These are phyloP conservation scores for Globisporangium solare DNA, from an alignment of 352 stramenopile genomes.

Conservation along the genomic window DNA sequence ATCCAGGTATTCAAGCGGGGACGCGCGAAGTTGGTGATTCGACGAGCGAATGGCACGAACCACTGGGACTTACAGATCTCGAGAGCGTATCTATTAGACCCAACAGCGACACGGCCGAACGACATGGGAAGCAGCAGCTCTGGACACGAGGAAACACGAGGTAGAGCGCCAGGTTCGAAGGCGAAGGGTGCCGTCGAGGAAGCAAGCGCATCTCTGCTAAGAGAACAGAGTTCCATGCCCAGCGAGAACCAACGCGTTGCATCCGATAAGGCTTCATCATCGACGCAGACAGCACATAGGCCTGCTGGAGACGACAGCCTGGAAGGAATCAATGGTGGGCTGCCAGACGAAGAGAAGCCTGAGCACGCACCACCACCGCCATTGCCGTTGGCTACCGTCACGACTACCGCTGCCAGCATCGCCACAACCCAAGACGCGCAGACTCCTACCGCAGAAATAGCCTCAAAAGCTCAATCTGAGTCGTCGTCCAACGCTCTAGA, in stretches of 20 bases:
- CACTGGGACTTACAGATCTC: conserved; percentile 35
- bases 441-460: no score
- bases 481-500: not conserved
- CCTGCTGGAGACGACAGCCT: not conserved
- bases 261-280: not conserved
- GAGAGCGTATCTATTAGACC: conserved; percentile 19
- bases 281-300: not conserved
- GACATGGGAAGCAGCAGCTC: not conserved
- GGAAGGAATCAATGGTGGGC: not conserved
- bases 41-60: conserved; percentile 47
- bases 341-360: not conserved
- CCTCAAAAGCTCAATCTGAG: no score
- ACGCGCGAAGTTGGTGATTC: conserved; percentile 36
- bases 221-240: conserved; percentile 1
- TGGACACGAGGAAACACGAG: not conserved
- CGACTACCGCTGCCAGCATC: no score
- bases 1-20: conserved; percentile 27
- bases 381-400: not conserved
- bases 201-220: not conserved
- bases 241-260: not conserved
- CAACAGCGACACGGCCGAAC: not conserved
- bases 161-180: not conserved
- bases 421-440: no score
- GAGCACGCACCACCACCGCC: not conserved
- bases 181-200: not conserved